Percentiles rank a stretch among this genome's conserved stretches.
Conservation (phyloP, 345 rosid genomes). For the Moricandia arvensis region DNA sequence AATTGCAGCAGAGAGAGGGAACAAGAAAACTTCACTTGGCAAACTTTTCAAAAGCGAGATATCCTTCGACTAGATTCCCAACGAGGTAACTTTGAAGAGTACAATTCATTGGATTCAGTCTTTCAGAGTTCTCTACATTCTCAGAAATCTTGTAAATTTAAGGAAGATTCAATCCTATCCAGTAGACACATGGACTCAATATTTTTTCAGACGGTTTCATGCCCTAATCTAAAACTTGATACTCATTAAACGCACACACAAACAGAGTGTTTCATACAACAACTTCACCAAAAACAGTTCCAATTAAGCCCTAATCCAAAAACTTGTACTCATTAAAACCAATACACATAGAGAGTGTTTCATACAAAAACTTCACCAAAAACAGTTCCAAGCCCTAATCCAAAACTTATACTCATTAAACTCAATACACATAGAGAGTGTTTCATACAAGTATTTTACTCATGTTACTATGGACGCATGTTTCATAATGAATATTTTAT, state of each 20-base stretch:
- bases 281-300: neutral
- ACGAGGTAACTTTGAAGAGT: constrained; percentile 64
- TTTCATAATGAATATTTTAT: no score
- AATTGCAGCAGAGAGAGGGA: neutral
- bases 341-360: no score
- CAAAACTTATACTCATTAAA: neutral
- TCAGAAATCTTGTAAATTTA: neutral
- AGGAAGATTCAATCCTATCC: neutral
- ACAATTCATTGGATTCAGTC: neutral
- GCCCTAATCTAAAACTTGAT: neutral
- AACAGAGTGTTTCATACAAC: no score
- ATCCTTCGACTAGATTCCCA: constrained; percentile 69
- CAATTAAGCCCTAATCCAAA: no score
- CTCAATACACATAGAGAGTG: neutral
- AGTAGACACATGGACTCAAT: neutral
- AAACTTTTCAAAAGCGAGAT: no score
- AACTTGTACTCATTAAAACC: no score
- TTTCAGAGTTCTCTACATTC: neutral
- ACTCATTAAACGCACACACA: constrained; percentile 3
- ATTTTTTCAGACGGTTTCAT: neutral
- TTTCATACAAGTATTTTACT: neutral
- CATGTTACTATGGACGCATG: no score
- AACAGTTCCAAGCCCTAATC: neutral
- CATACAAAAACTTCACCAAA: neutral
- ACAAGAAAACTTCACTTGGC: constrained; percentile 47